These are phyloP conservation scores for Penicillium robsamsonii DNA, from an alignment of 495 filamentous ascomycete species.

Conservation along the genomic window DNA sequence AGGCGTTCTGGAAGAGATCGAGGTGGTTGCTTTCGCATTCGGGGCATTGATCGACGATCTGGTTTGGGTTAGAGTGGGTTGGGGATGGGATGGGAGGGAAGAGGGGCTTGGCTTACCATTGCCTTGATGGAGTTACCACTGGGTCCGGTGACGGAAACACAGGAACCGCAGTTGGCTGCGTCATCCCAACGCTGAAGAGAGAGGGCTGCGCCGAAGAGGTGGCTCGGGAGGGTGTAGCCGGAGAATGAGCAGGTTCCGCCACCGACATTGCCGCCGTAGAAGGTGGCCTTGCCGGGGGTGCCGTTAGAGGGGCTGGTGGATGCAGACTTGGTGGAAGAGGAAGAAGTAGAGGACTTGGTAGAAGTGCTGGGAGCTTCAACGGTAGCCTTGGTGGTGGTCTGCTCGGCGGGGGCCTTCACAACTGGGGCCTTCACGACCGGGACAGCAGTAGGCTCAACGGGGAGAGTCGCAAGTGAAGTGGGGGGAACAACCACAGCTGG, in stretches of 20 bases:
- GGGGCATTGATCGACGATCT: conserved; percentile 63
- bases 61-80: conserved; percentile 1
- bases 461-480: conserved; percentile 9
- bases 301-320: neutral
- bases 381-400: neutral
- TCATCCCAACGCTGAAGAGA: conserved; percentile 50
- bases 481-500: conserved; percentile 3
- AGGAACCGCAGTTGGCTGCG: conserved; percentile 55
- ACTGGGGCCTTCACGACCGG: conserved; percentile 1
- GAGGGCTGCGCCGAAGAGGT: conserved; percentile 54
- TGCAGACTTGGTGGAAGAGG: conserved; percentile 7
- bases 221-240: conserved; percentile 55
- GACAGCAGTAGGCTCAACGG: conserved; percentile 12
- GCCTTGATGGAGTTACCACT: conserved; percentile 56
- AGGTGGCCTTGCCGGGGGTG: conserved; percentile 44
- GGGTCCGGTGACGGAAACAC: conserved; percentile 54
- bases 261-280: conserved; percentile 56
- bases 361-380: neutral
- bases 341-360: conserved; percentile 14
- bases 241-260: conserved; percentile 59
- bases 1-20: conserved; percentile 59
- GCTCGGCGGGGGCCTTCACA: neutral
- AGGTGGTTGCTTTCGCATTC: conserved; percentile 55
- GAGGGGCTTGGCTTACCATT: conserved; percentile 47
- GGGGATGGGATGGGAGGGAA: neutral